Percentiles rank a stretch among this genome's conserved stretches.
phyloP scores from a whole-genome alignment of 78 protist species.

The Dictyostelium capitatum region DNA sequence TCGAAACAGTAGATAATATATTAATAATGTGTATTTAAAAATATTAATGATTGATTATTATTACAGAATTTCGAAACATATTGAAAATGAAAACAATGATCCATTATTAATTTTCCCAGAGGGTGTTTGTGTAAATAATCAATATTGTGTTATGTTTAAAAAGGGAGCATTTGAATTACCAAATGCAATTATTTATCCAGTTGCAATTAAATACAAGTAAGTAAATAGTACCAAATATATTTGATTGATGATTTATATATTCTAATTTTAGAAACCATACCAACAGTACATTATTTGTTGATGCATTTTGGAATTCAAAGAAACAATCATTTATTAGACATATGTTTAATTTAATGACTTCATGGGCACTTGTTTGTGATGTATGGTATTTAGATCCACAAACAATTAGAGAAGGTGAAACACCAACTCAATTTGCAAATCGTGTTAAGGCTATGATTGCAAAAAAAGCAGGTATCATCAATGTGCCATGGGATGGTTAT shows the following conservation, averaged over 20 bases:
- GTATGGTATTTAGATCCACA: constrained; percentile 92
- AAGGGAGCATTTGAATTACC: constrained; percentile 94
- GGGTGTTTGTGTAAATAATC: constrained; percentile 96
- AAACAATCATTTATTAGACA: constrained; percentile 91
- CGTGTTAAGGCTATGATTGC: constrained; percentile 92
- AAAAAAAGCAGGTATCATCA: constrained; percentile 84
- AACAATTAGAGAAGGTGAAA: constrained; percentile 83
- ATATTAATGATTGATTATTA: not conserved
- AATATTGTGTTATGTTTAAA: constrained; percentile 94
- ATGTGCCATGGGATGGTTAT: constrained; percentile 94
- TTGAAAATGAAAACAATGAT: constrained; percentile 72
- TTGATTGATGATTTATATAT: too few species aligned
- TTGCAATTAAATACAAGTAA: constrained; percentile 96
- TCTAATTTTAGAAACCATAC: too few species aligned
- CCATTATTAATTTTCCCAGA: constrained; percentile 95
- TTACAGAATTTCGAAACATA: constrained; percentile 79
- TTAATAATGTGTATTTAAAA: too few species aligned
- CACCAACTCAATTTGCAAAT: constrained; percentile 86
- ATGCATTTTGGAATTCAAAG: constrained; percentile 94
- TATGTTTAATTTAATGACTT: constrained; percentile 87
- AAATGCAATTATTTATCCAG: constrained; percentile 86
- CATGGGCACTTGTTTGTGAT: constrained; percentile 91
- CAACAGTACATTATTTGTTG: constrained; percentile 88
- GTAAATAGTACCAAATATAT: not conserved
- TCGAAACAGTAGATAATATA: too few species aligned